Evolutionary conservation across 257 asterid genomes (phyloP).

Genomic region (Vinca minor): DNA sequence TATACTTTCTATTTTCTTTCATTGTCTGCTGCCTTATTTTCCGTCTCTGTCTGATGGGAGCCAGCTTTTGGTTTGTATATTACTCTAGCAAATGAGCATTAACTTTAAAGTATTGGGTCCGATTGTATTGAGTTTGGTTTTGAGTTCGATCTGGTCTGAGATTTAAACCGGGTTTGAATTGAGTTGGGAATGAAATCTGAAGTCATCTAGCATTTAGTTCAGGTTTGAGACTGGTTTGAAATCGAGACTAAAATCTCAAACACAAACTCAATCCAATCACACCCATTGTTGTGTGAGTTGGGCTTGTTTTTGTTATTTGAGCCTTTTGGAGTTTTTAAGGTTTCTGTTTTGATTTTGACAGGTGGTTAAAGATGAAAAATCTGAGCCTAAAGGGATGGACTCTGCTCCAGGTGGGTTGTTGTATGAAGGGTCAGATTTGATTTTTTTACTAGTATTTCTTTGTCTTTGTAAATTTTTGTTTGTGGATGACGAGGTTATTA

Average conservation of each 20-base stretch:
- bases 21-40: constrained; percentile 41
- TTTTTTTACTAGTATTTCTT: background rate
- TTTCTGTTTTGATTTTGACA: constrained; percentile 45
- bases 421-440: background rate
- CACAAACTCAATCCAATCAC: too few species aligned
- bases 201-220: too few species aligned
- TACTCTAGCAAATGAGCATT: constrained; percentile 16
- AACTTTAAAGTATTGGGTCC: constrained; percentile 27
- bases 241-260: too few species aligned
- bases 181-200: too few species aligned
- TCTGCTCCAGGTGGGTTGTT: constrained; percentile 57
- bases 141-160: too few species aligned
- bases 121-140: too few species aligned
- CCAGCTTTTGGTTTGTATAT: constrained; percentile 37
- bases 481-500: background rate
- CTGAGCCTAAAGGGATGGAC: constrained; percentile 37
- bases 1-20: constrained; percentile 18
- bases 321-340: constrained; percentile 17
- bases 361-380: constrained; percentile 43
- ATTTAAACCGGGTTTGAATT: too few species aligned
- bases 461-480: background rate
- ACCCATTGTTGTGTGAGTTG: too few species aligned
- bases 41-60: constrained; percentile 37
- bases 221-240: too few species aligned
- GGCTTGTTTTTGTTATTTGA: constrained; percentile 14